A percentile compares a stretch with the other conserved stretches of the same genome.
These are phyloP conservation scores for Penstemon newberryi DNA, from an alignment of 257 asterid species.

Conservation along the genomic window DNA sequence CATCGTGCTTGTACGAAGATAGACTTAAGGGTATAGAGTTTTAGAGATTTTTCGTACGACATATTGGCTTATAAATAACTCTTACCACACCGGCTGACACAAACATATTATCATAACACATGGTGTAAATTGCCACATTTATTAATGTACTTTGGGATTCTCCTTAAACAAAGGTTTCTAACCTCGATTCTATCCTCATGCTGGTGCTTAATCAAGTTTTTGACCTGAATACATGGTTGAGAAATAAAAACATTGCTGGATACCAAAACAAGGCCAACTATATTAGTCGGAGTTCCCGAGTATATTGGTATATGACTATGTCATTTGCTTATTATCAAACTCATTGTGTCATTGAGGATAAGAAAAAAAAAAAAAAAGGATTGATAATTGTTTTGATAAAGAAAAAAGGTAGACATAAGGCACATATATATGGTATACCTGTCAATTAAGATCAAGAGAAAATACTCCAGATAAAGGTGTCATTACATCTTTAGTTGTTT, in stretches of 20 bases:
- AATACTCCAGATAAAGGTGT: constrained; percentile 59
- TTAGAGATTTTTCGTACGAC: no score
- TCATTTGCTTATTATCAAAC: constrained; percentile 47
- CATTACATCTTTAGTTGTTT: constrained; percentile 78
- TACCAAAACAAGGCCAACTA: constrained; percentile 55
- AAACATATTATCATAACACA: no score
- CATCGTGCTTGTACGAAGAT: no score
- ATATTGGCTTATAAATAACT: no score
- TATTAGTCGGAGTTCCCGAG: constrained; percentile 40
- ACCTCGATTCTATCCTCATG: constrained; percentile 51
- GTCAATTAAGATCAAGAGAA: constrained; percentile 64
- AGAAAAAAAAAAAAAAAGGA: constrained; percentile 5
- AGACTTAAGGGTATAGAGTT: no score
- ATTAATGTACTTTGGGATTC: constrained; percentile 56
- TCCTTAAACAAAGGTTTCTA: constrained; percentile 60
- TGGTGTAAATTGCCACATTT: no score
- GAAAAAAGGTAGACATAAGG: no score
- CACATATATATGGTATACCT: constrained; percentile 36
- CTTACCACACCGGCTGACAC: no score
- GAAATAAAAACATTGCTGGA: not conserved
- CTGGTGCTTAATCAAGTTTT: constrained; percentile 58
- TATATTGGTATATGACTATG: constrained; percentile 54
- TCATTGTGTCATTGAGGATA: constrained; percentile 48
- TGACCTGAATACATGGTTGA: constrained; percentile 45
- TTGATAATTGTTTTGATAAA: not conserved